Percentiles rank a stretch among this genome's conserved stretches.
Evolutionary conservation across 1,284 basidiomycete species (phyloP).

Genomic region (Papiliotrema nemorosa): DNA sequence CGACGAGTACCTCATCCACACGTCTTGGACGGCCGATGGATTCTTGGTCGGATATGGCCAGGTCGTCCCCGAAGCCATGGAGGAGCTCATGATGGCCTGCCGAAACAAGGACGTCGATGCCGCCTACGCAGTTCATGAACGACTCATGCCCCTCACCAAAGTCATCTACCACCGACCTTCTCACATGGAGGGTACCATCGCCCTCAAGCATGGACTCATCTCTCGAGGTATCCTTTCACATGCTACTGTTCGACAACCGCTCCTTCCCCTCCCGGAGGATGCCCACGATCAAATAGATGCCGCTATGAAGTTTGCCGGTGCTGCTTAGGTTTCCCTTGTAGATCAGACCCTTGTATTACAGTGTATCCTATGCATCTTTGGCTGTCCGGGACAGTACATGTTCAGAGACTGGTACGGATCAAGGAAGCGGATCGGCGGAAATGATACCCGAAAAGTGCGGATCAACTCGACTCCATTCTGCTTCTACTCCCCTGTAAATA

Average conservation of each 20-base stretch:
- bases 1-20: constrained; percentile 18
- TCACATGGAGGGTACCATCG: constrained; percentile 21
- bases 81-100: constrained; percentile 12
- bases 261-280: constrained; percentile 15
- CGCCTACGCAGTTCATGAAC: constrained; percentile 8
- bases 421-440: too few species aligned
- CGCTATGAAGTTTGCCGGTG: constrained; percentile 11
- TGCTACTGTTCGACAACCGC: constrained; percentile 12
- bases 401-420: too few species aligned
- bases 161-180: constrained; percentile 21
- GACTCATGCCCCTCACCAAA: constrained; percentile 14
- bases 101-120: constrained; percentile 8
- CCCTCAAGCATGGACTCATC: constrained; percentile 16
- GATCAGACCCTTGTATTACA: too few species aligned
- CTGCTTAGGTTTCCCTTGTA: too few species aligned
- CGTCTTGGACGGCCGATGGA: constrained; percentile 9
- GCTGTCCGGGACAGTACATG: too few species aligned
- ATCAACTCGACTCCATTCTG: too few species aligned
- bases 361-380: too few species aligned
- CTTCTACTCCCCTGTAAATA: too few species aligned
- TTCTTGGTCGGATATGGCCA: constrained; percentile 13
- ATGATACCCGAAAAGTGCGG: too few species aligned
- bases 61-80: constrained; percentile 12
- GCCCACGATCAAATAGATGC: constrained; percentile 15
- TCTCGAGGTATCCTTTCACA: constrained; percentile 15